phyloP scores from a whole-genome alignment of 2,329 filamentous ascomycete species.

The Plenodomus biglobosus region DNA sequence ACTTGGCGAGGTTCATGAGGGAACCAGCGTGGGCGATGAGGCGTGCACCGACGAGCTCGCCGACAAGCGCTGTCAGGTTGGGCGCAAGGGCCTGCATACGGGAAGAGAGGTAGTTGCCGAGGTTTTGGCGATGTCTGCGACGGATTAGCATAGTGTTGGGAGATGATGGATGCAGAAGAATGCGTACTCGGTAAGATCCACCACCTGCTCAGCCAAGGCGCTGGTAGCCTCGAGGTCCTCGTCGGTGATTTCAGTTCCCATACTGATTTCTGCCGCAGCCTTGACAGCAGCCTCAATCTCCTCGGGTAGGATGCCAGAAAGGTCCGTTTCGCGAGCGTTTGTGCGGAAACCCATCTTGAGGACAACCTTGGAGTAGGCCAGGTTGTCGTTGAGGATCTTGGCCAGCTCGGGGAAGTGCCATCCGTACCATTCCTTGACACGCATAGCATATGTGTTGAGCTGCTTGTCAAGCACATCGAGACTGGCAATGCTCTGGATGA shows the following conservation, averaged over 20 bases:
- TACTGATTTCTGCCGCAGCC: constrained; percentile 91
- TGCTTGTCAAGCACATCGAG: constrained; percentile 98
- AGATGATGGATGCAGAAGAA: neutral
- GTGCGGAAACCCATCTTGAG: constrained; percentile 85
- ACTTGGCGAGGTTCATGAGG: constrained; percentile 92
- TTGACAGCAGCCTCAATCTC: constrained; percentile 92
- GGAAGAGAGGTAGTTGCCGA: constrained; percentile 84
- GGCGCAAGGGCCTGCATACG: constrained; percentile 97
- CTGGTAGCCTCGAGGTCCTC: constrained; percentile 94
- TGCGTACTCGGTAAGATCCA: constrained; percentile 80
- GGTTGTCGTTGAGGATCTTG: constrained; percentile 87
- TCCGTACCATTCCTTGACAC: constrained; percentile 99
- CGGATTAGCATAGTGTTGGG: constrained; percentile 1
- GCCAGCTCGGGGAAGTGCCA: constrained; percentile 99
- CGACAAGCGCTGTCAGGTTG: constrained; percentile 90
- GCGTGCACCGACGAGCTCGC: constrained; percentile 89
- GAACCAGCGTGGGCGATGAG: constrained; percentile 94
- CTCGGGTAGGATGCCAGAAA: constrained; percentile 82
- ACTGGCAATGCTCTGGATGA: constrained; percentile 87
- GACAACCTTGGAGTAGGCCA: constrained; percentile 77
- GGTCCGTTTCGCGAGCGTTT: constrained; percentile 72
- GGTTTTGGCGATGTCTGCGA: constrained; percentile 65
- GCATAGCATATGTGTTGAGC: constrained; percentile 97
- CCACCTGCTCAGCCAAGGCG: constrained; percentile 87
- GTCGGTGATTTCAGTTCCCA: constrained; percentile 95